Evolutionary conservation across 306 rosid species (phyloP).

Genomic region (Cicer arietinum): DNA sequence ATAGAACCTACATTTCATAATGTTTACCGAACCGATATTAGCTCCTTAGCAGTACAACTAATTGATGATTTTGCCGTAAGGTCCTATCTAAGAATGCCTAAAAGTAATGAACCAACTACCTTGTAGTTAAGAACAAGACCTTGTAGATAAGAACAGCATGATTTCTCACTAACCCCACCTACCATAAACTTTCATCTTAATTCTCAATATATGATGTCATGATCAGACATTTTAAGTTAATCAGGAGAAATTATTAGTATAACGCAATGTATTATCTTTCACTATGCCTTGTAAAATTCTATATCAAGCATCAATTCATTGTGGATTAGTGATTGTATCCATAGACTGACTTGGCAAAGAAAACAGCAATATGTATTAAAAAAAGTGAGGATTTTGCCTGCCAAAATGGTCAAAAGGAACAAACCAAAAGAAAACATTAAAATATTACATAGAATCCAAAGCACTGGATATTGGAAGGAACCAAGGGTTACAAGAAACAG

Average conservation of each 20-base stretch:
- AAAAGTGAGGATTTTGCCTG: constrained; percentile 21
- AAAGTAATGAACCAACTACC: constrained; percentile 6
- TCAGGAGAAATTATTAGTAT: neutral
- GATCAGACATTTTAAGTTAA: neutral
- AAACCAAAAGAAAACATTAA: constrained; percentile 10
- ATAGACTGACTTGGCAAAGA: constrained; percentile 37
- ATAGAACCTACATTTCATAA: constrained; percentile 15
- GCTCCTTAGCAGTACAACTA: neutral
- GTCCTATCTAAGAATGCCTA: neutral
- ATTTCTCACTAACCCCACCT: constrained; percentile 7
- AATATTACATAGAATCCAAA: constrained; percentile 40
- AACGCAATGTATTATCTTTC: neutral
- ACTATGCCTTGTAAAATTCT: constrained; percentile 24
- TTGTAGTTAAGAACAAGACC: constrained; percentile 25
- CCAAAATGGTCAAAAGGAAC: constrained; percentile 27
- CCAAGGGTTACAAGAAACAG: constrained; percentile 25
- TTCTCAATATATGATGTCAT: neutral
- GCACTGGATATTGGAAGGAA: constrained; percentile 32
- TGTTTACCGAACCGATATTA: constrained; percentile 3
- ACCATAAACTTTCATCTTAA: neutral
- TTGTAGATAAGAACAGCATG: constrained; percentile 33
- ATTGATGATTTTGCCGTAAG: constrained; percentile 5
- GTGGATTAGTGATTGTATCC: constrained; percentile 20
- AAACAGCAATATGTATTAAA: neutral
- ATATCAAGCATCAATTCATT: constrained; percentile 3